These are phyloP conservation scores for Emergomyces pasteurianus DNA, from an alignment of 2,329 filamentous ascomycete genomes.

Conservation along the genomic window DNA sequence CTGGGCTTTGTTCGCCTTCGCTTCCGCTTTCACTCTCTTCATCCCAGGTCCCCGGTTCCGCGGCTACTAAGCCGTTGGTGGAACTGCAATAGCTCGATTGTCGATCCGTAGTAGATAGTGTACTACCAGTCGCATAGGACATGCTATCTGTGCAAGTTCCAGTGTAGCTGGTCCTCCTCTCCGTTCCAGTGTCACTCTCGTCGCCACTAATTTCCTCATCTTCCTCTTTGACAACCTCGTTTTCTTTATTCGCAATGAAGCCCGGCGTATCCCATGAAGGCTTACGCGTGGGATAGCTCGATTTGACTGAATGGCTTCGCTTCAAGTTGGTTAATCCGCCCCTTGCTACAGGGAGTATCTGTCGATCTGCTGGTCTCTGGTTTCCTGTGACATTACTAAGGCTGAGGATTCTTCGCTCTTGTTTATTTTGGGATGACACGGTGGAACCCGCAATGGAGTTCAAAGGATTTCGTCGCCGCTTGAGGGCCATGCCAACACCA, in stretches of 20 bases:
- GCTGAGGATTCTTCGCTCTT: conserved; percentile 70
- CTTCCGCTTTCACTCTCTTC: conserved; percentile 12
- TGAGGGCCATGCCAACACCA: conserved; percentile 37
- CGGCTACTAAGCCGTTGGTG: conserved; percentile 22
- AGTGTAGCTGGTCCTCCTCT: conserved; percentile 33
- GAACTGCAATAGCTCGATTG: conserved; percentile 31
- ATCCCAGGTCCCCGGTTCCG: conserved; percentile 15
- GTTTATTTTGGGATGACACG: conserved; percentile 36
- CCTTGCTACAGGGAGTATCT: conserved; percentile 19
- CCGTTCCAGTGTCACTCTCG: conserved; percentile 41
- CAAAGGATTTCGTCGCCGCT: conserved; percentile 38
- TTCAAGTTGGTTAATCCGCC: conserved; percentile 49
- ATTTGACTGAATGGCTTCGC: conserved; percentile 67
- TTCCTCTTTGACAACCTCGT: conserved; percentile 52
- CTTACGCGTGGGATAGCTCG: conserved; percentile 50
- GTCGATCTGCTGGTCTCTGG: conserved; percentile 25
- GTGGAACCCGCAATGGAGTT: conserved; percentile 29
- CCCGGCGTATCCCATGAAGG: conserved; percentile 53
- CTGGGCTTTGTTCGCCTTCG: conserved; percentile 2
- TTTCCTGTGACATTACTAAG: conserved; percentile 83
- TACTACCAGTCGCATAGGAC: conserved; percentile 29
- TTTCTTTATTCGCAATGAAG: conserved; percentile 45
- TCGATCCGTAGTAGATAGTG: conserved; percentile 24
- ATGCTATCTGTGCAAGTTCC: conserved; percentile 32
- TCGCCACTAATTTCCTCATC: conserved; percentile 37